These are phyloP conservation scores for Phyllosticta capitalensis DNA, from an alignment of 2,329 filamentous ascomycete species.

Conservation along the genomic window DNA sequence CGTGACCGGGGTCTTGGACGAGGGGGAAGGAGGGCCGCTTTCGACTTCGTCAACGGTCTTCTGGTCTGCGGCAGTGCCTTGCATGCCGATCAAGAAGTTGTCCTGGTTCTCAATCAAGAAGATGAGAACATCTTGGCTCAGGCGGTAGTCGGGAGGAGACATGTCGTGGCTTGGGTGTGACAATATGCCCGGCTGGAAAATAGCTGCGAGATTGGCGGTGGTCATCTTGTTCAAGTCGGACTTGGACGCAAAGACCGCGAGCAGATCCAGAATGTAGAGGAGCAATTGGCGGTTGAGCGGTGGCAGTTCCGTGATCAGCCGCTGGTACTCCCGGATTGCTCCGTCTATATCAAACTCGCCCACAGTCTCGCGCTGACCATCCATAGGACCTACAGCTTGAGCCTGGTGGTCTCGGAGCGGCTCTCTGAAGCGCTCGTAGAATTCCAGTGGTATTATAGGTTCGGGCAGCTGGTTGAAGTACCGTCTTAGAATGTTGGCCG, in stretches of 20 bases:
- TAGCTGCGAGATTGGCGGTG: slow-evolving; percentile 85
- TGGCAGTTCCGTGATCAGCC: slow-evolving; percentile 83
- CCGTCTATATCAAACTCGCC: slow-evolving; percentile 64
- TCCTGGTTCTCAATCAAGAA: slow-evolving; percentile 98
- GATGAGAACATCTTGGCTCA: slow-evolving; percentile 94
- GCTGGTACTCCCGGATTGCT: slow-evolving; percentile 77
- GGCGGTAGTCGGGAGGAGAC: slow-evolving; percentile 83
- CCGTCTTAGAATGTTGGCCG: slow-evolving; percentile 86
- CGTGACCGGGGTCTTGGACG: slow-evolving; percentile 39
- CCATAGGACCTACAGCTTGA: slow-evolving; percentile 61
- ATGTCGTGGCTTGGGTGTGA: slow-evolving; percentile 93
- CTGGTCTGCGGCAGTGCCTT: slow-evolving; percentile 94
- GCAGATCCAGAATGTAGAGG: slow-evolving; percentile 87
- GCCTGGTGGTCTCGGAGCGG: slow-evolving; percentile 63
- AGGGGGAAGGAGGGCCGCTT: slow-evolving; percentile 52
- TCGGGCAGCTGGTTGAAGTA: slow-evolving; percentile 96
- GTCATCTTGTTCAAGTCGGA: slow-evolving; percentile 96
- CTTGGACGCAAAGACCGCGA: slow-evolving; percentile 95
- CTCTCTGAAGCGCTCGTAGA: slow-evolving; percentile 84
- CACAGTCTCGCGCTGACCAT: slow-evolving; percentile 53
- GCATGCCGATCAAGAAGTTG: slow-evolving; percentile 97
- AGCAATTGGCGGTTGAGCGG: slow-evolving; percentile 88
- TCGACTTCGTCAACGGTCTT: slow-evolving; percentile 59
- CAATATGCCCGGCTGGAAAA: slow-evolving; percentile 93
- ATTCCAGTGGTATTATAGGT: slow-evolving; percentile 86